Evolutionary conservation across 805 yeast species (phyloP).

Genomic region (Lipomyces yamadae): DNA sequence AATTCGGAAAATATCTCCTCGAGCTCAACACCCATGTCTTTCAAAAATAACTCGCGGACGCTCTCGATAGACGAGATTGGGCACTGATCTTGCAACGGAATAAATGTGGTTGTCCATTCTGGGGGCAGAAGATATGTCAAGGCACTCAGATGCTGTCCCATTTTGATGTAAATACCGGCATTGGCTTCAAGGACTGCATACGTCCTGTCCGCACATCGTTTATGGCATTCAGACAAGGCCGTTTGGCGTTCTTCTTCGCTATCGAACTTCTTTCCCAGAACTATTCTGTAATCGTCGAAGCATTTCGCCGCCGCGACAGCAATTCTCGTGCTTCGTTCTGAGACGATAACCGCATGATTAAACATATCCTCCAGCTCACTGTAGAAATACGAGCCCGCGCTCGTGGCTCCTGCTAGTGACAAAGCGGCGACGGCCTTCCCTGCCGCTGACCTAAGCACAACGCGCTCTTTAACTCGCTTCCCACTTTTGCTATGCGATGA

Average conservation of each 20-base stretch:
- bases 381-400: slow-evolving; percentile 27
- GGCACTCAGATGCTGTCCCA: slow-evolving; percentile 94
- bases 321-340: slow-evolving; percentile 36
- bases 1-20: slow-evolving; percentile 71
- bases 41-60: slow-evolving; percentile 64
- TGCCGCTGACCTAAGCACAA: neutral
- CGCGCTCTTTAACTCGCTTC: neutral
- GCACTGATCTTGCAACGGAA: slow-evolving; percentile 88
- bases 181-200: slow-evolving; percentile 77
- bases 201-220: slow-evolving; percentile 76
- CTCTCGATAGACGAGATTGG: slow-evolving; percentile 78
- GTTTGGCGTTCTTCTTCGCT: slow-evolving; percentile 53
- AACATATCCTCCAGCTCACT: slow-evolving; percentile 28
- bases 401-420: slow-evolving; percentile 23
- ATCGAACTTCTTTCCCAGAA: slow-evolving; percentile 54
- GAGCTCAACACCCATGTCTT: slow-evolving; percentile 66
- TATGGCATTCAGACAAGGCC: slow-evolving; percentile 71
- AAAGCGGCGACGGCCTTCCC: slow-evolving; percentile 19
- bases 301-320: slow-evolving; percentile 69
- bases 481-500: neutral
- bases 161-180: slow-evolving; percentile 91
- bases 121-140: slow-evolving; percentile 86
- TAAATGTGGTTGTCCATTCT: slow-evolving; percentile 96
- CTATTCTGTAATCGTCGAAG: slow-evolving; percentile 67
- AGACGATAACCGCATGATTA: slow-evolving; percentile 16